Evolutionary conservation across 441 rosid genomes (phyloP).

Genomic region (Erodium moschatum): DNA sequence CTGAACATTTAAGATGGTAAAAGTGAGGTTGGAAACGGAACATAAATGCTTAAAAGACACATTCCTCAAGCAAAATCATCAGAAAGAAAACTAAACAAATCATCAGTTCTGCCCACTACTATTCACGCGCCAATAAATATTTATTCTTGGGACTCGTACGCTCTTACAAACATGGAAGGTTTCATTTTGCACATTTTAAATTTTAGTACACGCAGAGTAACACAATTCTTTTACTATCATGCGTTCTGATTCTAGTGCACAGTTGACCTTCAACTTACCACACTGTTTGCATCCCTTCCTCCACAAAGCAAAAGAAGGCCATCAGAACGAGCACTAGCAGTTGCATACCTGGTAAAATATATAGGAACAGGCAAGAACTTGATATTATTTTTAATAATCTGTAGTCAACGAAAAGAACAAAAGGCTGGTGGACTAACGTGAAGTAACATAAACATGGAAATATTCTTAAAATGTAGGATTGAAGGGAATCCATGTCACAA

Average conservation of each 20-base stretch:
- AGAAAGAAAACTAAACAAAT: neutral
- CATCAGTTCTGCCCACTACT: neutral
- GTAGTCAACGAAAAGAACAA: neutral
- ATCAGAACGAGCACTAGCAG: conserved; percentile 98
- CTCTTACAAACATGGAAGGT: neutral
- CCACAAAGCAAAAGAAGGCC: conserved; percentile 99
- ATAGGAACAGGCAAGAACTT: conserved; percentile 17
- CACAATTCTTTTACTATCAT: neutral
- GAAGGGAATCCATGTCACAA: neutral
- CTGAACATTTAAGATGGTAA: neutral
- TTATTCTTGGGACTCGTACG: neutral
- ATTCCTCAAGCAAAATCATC: neutral
- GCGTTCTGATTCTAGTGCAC: neutral
- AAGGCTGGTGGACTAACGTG: neutral
- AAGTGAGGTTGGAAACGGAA: conserved; percentile 11
- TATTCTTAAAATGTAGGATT: neutral
- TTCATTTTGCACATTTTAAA: neutral
- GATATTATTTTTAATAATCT: conserved; percentile 13
- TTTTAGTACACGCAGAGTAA: neutral
- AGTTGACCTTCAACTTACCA: conserved; percentile 46
- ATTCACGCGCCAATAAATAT: neutral
- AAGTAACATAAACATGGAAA: conserved; percentile 6
- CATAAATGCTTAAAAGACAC: neutral
- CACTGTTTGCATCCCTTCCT: conserved; percentile 91
- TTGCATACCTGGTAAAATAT: conserved; percentile 72